These are phyloP conservation scores for Penicillium waksmanii DNA, from an alignment of 495 filamentous ascomycete species.

Conservation along the genomic window DNA sequence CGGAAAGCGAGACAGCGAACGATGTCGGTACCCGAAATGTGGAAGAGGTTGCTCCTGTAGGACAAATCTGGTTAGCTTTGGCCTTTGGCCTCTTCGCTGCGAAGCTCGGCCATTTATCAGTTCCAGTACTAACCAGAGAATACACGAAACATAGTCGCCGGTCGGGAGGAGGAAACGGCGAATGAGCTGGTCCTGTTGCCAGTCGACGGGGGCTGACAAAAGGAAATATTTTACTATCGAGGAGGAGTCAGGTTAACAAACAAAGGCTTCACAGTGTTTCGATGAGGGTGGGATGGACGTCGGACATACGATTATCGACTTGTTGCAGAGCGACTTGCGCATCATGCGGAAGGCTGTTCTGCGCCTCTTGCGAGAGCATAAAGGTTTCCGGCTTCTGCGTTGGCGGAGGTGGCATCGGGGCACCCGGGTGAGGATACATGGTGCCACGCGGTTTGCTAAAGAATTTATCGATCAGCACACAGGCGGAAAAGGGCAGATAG, in stretches of 20 bases:
- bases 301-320: slow-evolving; percentile 90
- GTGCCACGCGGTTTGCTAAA: slow-evolving; percentile 15
- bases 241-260: slow-evolving; percentile 2
- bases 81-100: not conserved
- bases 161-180: slow-evolving; percentile 93
- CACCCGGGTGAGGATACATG: slow-evolving; percentile 58
- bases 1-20: slow-evolving; percentile 97
- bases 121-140: slow-evolving; percentile 73
- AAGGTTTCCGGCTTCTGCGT: slow-evolving; percentile 98
- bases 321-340: slow-evolving; percentile 97
- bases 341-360: slow-evolving; percentile 94
- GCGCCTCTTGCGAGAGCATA: slow-evolving; percentile 94
- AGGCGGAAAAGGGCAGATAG: slow-evolving; percentile 18
- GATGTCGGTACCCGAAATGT: slow-evolving; percentile 98
- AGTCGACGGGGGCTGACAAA: slow-evolving; percentile 97
- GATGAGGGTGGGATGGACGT: not conserved
- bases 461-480: slow-evolving; percentile 24
- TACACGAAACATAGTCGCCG: slow-evolving; percentile 98
- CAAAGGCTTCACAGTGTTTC: not conserved
- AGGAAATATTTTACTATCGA: slow-evolving; percentile 96
- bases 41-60: slow-evolving; percentile 92
- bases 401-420: slow-evolving; percentile 71
- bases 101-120: not conserved
- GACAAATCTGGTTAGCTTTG: slow-evolving; percentile 6
- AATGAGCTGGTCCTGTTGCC: slow-evolving; percentile 95